A percentile compares a stretch with the other conserved stretches of the same genome.
These are phyloP conservation scores for Salix purpurea DNA, from an alignment of 345 rosid genomes.

Conservation along the genomic window DNA sequence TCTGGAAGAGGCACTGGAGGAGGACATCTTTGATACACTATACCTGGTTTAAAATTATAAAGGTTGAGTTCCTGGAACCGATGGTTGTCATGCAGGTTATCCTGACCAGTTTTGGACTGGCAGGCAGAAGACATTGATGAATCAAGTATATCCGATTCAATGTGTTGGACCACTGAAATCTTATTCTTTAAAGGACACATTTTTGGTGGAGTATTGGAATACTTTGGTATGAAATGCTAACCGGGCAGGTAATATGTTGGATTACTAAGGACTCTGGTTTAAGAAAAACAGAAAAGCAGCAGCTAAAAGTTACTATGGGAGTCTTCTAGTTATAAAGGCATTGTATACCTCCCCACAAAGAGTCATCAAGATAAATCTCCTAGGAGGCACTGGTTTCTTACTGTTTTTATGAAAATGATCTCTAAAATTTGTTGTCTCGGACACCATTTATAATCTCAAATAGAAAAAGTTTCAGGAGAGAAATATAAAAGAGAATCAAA, in stretches of 20 bases:
- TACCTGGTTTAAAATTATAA: too few species aligned
- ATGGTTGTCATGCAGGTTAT: conserved; percentile 38
- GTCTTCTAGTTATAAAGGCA: conserved; percentile 5
- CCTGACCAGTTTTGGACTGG: conserved; percentile 71
- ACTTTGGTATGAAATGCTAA: conserved; percentile 64
- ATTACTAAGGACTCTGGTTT: neutral
- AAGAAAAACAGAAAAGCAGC: neutral
- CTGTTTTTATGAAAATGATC: neutral
- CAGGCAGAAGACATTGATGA: conserved; percentile 72
- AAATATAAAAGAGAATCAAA: conserved; percentile 64
- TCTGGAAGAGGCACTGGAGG: too few species aligned
- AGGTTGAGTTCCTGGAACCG: neutral
- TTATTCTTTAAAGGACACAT: conserved; percentile 61
- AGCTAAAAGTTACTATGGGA: neutral
- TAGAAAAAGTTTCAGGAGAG: conserved; percentile 72
- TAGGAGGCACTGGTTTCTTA: neutral
- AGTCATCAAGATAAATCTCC: neutral
- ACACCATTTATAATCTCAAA: conserved; percentile 54
- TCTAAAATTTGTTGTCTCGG: conserved; percentile 27
- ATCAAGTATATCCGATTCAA: conserved; percentile 58
- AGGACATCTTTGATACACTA: too few species aligned
- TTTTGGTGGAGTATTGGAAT: conserved; percentile 74
- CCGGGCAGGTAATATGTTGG: conserved; percentile 49
- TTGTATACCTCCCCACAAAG: neutral
- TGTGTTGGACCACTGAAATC: conserved; percentile 72